phyloP scores from a whole-genome alignment of 2,329 filamentous ascomycete species.

The Pseudocercospora eumusae region DNA sequence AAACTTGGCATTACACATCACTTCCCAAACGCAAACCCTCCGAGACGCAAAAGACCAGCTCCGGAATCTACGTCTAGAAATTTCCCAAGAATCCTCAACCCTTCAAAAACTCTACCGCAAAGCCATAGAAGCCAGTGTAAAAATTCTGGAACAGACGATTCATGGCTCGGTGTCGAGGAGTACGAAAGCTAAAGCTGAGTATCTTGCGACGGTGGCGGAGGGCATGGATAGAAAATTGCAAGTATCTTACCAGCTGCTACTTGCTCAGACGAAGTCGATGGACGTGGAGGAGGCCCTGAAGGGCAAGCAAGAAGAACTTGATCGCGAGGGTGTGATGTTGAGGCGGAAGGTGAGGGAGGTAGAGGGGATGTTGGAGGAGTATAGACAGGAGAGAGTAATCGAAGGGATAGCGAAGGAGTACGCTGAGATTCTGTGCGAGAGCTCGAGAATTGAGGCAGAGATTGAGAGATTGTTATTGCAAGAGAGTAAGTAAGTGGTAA shows the following conservation, averaged over 20 bases:
- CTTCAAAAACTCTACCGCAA: conserved; percentile 43
- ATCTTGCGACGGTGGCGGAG: conserved; percentile 45
- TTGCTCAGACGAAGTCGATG: conserved; percentile 30
- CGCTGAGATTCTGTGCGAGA: conserved; percentile 34
- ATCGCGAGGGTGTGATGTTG: conserved; percentile 36
- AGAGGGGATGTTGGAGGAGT: conserved; percentile 41
- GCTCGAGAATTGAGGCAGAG: conserved; percentile 38
- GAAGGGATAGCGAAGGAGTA: conserved; percentile 46
- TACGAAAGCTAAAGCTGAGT: conserved; percentile 47
- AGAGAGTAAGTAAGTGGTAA: too few relatives aligned
- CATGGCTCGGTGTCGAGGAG: conserved; percentile 48
- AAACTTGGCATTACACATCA: conserved; percentile 23
- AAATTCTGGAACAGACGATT: conserved; percentile 50
- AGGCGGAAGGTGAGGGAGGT: conserved; percentile 40
- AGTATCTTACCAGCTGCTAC: conserved; percentile 34
- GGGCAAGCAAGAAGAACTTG: conserved; percentile 38
- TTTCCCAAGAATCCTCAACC: conserved; percentile 40
- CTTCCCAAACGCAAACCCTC: background rate
- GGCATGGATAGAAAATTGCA: conserved; percentile 46
- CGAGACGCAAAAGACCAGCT: conserved; percentile 32
- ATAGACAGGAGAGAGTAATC: conserved; percentile 43
- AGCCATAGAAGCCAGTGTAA: conserved; percentile 44
- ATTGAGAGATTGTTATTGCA: conserved; percentile 40
- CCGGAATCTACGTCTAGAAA: conserved; percentile 34
- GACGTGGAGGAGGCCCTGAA: conserved; percentile 38